These are phyloP conservation scores for Panicum miliaceum DNA, from an alignment of 176 grass and related monocot genomes.

Conservation along the genomic window DNA sequence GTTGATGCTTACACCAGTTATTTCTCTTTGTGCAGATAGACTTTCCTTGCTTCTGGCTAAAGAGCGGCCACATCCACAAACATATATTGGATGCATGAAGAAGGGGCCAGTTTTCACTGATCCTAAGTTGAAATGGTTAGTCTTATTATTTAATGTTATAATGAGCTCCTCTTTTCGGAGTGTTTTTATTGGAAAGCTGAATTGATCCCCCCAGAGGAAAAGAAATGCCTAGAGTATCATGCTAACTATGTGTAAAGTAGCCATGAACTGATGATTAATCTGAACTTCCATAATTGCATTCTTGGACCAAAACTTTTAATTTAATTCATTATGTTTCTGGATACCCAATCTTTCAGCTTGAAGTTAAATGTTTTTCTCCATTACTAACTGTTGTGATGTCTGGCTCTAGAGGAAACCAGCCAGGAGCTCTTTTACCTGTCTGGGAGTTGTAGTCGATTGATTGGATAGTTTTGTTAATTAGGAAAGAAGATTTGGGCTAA, in stretches of 20 bases:
- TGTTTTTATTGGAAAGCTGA: constrained; percentile 11
- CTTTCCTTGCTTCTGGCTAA: constrained; percentile 94
- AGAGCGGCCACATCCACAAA: constrained; percentile 82
- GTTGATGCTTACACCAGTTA: constrained; percentile 20
- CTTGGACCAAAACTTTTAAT: not conserved
- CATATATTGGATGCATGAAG: constrained; percentile 99
- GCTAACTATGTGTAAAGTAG: constrained; percentile 14
- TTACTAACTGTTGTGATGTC: not conserved
- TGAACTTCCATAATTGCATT: not conserved
- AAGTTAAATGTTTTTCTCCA: not conserved
- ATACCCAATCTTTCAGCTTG: constrained; percentile 21
- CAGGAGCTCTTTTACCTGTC: not conserved
- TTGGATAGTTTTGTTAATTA: not conserved
- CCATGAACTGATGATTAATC: not conserved
- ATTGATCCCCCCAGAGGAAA: not conserved
- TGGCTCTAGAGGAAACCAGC: constrained; percentile 9
- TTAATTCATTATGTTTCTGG: not conserved
- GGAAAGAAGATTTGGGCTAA: not conserved
- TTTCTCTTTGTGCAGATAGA: constrained; percentile 68
- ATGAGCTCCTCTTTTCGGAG: not conserved
- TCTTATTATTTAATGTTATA: constrained; percentile 29
- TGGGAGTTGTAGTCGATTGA: not conserved
- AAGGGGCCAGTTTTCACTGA: constrained; percentile 99
- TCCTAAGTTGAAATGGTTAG: constrained; percentile 95
- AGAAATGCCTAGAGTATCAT: not conserved